Conservation (phyloP, 1,284 basidiomycete species). For the Earliella scabrosa region DNA sequence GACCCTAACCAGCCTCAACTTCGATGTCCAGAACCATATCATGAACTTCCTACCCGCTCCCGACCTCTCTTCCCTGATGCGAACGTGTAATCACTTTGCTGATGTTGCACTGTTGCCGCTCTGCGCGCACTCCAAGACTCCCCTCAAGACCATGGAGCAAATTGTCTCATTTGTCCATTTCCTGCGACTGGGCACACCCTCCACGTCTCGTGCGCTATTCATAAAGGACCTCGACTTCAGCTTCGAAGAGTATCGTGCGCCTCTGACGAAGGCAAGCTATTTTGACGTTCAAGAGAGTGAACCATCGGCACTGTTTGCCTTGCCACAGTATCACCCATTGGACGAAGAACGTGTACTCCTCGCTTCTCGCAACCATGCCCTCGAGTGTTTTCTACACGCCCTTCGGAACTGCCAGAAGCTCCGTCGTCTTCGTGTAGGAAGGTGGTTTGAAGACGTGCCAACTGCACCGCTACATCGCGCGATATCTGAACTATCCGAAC, state of each 20-base stretch:
- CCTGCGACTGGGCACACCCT: neutral
- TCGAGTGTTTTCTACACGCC: neutral
- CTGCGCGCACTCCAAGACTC: neutral
- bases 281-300: neutral
- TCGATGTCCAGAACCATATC: conserved; percentile 6
- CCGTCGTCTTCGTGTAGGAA: neutral
- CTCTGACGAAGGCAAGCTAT: conserved; percentile 4
- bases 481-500: neutral
- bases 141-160: neutral
- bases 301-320: neutral
- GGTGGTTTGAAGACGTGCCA: conserved; percentile 6
- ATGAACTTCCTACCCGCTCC: neutral
- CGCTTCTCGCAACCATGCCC: conserved; percentile 2
- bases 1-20: conserved; percentile 3
- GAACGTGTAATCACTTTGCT: neutral
- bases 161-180: neutral
- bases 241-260: neutral
- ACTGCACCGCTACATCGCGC: neutral
- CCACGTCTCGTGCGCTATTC: neutral
- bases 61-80: conserved; percentile 1
- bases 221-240: conserved; percentile 1
- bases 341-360: conserved; percentile 2
- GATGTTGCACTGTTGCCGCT: neutral
- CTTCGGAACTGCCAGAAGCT: neutral
- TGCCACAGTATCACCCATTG: neutral